phyloP scores from a whole-genome alignment of 495 filamentous ascomycete genomes.

The Hypoxylon lenormandii region DNA sequence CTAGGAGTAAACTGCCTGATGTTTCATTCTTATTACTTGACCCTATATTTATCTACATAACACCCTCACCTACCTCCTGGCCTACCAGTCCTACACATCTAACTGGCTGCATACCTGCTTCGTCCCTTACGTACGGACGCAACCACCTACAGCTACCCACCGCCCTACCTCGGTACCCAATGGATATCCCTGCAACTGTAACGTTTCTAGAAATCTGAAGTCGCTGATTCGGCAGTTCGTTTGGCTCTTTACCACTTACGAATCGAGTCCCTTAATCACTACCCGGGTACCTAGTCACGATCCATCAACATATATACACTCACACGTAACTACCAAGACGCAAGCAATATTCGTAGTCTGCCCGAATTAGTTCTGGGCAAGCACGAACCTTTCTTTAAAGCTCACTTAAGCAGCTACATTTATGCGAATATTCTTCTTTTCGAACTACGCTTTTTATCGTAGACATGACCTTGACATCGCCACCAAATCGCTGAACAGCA shows the following conservation, averaged over 20 bases:
- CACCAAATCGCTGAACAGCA: conserved; percentile 1
- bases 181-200: conserved; percentile 48
- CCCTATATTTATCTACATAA: conserved; percentile 18
- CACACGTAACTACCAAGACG: conserved; percentile 8
- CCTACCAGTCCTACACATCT: background rate
- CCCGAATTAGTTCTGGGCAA: background rate
- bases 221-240: conserved; percentile 48
- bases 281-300: conserved; percentile 10
- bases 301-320: conserved; percentile 18
- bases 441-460: conserved; percentile 11
- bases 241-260: conserved; percentile 31
- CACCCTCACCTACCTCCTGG: background rate
- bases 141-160: conserved; percentile 20
- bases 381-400: background rate
- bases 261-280: conserved; percentile 19
- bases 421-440: background rate
- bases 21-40: conserved; percentile 39
- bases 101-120: conserved; percentile 3
- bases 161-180: conserved; percentile 32
- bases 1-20: conserved; percentile 30
- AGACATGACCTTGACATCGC: conserved; percentile 37
- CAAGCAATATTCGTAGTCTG: background rate
- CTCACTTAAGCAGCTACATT: background rate
- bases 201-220: conserved; percentile 49
- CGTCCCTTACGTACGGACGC: conserved; percentile 27